Evolutionary conservation across 75 land plant genomes (phyloP), one percentile per base, ranked within the genome.

Genomic region (Pinus taeda): DNA sequence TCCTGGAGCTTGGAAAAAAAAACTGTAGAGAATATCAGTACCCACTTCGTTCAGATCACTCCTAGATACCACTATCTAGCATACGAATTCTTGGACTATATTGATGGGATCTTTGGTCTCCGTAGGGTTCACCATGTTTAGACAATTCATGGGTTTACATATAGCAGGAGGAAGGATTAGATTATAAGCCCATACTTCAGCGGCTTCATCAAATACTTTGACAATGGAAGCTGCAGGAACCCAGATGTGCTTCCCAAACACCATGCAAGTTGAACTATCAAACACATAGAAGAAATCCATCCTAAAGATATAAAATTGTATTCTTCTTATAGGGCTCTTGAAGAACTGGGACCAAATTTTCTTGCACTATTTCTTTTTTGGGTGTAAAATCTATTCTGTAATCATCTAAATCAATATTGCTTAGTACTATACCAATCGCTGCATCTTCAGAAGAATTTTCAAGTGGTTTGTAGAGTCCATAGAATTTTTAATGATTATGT

Each of bases 221-320:
- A 95, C 91, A 66, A 95, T 89, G 0, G 82, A 88, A 13, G 75
- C 82, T 9, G 74, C 15, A 2, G 89, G 80, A 67, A 87, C 87
- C 1, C 90, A 90, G 4, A 90, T 86, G 72, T 95, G 93, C 9
- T 81, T 82, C 0, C 93, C 98, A 56, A 95, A 89, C 0, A 86
- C 91, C 9, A 89, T 79, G 83, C 87, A 87, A 82, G 93, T 90
- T 1, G 93, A 90, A 63, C 87, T 88, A 77, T 95, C 93, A 75
- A 95, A 87, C 0, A 90, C 90, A 81, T 11, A 93, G 57, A 26
- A 91, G 77, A 1, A 95, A 80, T 0, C 93, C 77, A 53, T 95
- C 93, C 59, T 95, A 70, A 37, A 74, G 72, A 57, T 89, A 88
- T 26, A 89, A 12, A 2, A 45, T 59, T 5, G 37, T 6, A 5